Base-by-base conservation (phyloP, 192 early-diverging fungal genomes). In the Dispira parvispora region DNA sequence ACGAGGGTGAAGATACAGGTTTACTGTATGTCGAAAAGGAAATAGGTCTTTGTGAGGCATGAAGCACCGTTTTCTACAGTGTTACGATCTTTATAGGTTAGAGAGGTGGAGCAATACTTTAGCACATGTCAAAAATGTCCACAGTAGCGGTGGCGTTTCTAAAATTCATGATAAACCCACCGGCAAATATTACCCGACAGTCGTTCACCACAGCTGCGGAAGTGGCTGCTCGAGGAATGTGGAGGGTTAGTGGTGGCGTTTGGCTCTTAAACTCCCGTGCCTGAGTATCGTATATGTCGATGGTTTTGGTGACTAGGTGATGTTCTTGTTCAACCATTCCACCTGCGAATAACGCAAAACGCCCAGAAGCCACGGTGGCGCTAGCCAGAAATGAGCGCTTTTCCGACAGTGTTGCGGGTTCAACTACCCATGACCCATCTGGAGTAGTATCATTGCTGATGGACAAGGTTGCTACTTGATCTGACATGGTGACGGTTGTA, bases 101-200 rank as follows among this genome's bases (percentile, higher is more conserved):
- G 3, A 38, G 6, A 38, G 32, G 32, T 1, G 32, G 32, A 4
- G 32, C 32, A 38, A 6, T 38, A 6, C 32, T 38, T 55, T 55
- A 55, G 20, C 58, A 61, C 16, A 61, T 61, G 43, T 61, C 58
- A 21, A 61, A 61, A 16, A 61, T 61, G 45, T 61, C 58, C 8
- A 61, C 58, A 6, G 58, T 42, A 10, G 43, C 58, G 44, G 58
- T 61, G 14, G 43, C 58, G 43, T 61, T 61, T 8, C 14, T n/a
- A 0, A 13, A n/a, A 20, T 44, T 44, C 58, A 61, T 61, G 25
- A 61, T 61, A 14, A 38, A 45, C 28, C 58, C 58, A n/a, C 58
- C 58, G n/a, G 58, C 58, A 20, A 61, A 44, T 4, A 61, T 43
- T 10, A 44, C 58, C 42, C 23, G 43, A n/a, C 58, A 61, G 42